Evolutionary conservation across 768 basidiomycete genomes (phyloP).

Genomic region (Macrolepiota fuliginosa): DNA sequence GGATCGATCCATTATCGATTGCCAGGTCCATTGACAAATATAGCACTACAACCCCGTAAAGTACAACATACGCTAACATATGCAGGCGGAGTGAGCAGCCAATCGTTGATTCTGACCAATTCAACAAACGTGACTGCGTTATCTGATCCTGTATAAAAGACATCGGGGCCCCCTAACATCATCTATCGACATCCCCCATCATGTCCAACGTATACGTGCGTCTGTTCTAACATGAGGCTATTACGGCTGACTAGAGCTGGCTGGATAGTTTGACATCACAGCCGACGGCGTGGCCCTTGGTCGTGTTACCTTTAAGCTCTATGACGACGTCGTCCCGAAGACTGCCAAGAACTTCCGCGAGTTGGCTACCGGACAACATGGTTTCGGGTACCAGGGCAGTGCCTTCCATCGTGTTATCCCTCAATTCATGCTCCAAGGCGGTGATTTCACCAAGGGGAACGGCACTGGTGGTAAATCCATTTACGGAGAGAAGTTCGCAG

Average conservation of each 20-base stretch:
- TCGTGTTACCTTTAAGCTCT: slow-evolving; percentile 82
- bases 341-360: slow-evolving; percentile 87
- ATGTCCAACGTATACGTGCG: slow-evolving; percentile 12
- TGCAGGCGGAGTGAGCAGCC: background rate
- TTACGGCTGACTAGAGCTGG: background rate
- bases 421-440: slow-evolving; percentile 84
- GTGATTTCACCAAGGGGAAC: slow-evolving; percentile 70
- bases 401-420: slow-evolving; percentile 84
- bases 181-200: background rate
- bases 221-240: background rate
- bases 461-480: slow-evolving; percentile 83
- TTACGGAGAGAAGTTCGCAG: slow-evolving; percentile 65
- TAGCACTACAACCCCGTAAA: background rate
- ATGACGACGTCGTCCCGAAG: slow-evolving; percentile 71
- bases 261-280: slow-evolving; percentile 60
- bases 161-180: background rate
- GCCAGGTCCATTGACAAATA: background rate
- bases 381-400: slow-evolving; percentile 70
- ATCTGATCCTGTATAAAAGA: background rate
- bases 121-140: background rate
- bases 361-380: slow-evolving; percentile 71
- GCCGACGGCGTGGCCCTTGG: slow-evolving; percentile 41
- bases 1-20: background rate
- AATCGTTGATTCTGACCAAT: background rate
- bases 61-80: background rate